Conservation (phyloP, 1,284 basidiomycete species). For the Leccinum subrobustum region DNA sequence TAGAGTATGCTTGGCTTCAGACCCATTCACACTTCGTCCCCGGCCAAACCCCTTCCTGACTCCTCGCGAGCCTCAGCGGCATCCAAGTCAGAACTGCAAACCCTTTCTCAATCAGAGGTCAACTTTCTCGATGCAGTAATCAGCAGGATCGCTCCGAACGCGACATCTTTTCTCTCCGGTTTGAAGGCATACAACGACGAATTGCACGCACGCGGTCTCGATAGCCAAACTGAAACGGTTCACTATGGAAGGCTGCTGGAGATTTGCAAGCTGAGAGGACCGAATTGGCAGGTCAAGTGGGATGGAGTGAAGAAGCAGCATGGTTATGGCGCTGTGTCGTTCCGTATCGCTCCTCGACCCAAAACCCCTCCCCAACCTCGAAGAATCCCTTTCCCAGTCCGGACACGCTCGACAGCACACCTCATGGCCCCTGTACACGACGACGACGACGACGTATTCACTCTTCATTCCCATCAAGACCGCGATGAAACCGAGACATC, state of each 20-base stretch:
- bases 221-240: slow-evolving; percentile 74
- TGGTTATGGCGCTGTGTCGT: slow-evolving; percentile 35
- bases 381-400: slow-evolving; percentile 13
- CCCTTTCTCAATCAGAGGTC: slow-evolving; percentile 59
- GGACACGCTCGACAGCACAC: slow-evolving; percentile 20
- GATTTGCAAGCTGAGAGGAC: slow-evolving; percentile 72
- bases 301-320: slow-evolving; percentile 58
- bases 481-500: slow-evolving; percentile 31
- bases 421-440: slow-evolving; percentile 30
- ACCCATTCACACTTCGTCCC: slow-evolving; percentile 32
- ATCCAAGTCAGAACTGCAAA: slow-evolving; percentile 54
- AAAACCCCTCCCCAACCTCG: slow-evolving; percentile 15
- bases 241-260: slow-evolving; percentile 79
- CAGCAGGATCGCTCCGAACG: slow-evolving; percentile 55
- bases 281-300: slow-evolving; percentile 79
- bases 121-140: slow-evolving; percentile 74
- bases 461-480: slow-evolving; percentile 45
- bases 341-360: slow-evolving; percentile 9
- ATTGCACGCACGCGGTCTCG: slow-evolving; percentile 67
- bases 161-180: slow-evolving; percentile 72
- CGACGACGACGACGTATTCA: slow-evolving; percentile 43
- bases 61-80: slow-evolving; percentile 47
- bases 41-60: slow-evolving; percentile 37
- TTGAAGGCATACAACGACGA: slow-evolving; percentile 81
- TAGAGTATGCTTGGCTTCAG: slow-evolving; percentile 31